These are phyloP conservation scores for Ophiorrhiza pumila DNA, from an alignment of 257 asterid species.

Conservation along the genomic window DNA sequence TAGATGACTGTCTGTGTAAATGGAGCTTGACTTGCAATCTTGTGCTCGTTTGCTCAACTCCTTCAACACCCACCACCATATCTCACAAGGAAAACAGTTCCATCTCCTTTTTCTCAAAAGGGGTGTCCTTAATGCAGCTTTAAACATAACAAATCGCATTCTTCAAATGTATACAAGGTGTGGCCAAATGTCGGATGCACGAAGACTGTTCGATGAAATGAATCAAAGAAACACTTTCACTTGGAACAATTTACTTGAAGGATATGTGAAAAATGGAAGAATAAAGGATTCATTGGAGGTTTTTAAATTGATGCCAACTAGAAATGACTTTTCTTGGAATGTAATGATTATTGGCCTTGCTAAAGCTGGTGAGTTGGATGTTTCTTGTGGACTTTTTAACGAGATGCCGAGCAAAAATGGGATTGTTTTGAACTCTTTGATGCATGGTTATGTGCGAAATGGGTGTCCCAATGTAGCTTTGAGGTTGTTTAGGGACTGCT, in stretches of 20 bases:
- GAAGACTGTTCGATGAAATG: slow-evolving; percentile 69
- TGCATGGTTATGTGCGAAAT: slow-evolving; percentile 59
- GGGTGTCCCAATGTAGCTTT: slow-evolving; percentile 47
- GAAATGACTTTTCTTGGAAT: slow-evolving; percentile 76
- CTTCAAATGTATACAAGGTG: slow-evolving; percentile 73
- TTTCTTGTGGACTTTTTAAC: slow-evolving; percentile 36
- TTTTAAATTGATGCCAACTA: slow-evolving; percentile 53
- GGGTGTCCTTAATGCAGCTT: slow-evolving; percentile 55
- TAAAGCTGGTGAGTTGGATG: slow-evolving; percentile 48
- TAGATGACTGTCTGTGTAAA: too few species aligned
- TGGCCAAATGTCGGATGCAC: slow-evolving; percentile 48
- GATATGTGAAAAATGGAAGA: slow-evolving; percentile 46
- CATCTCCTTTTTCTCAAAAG: slow-evolving; percentile 72
- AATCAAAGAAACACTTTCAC: slow-evolving; percentile 57
- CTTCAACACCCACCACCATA: slow-evolving; percentile 35
- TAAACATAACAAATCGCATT: slow-evolving; percentile 66
- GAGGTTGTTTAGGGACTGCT: slow-evolving; percentile 45
- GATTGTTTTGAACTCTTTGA: slow-evolving; percentile 60
- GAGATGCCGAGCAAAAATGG: slow-evolving; percentile 75
- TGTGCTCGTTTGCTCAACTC: slow-evolving; percentile 59
- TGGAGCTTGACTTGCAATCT: slow-evolving; percentile 49
- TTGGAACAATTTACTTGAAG: slow-evolving; percentile 79
- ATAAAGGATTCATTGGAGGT: slow-evolving; percentile 27
- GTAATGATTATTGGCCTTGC: slow-evolving; percentile 49
- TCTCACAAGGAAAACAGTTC: slow-evolving; percentile 56